phyloP scores from a whole-genome alignment of 2,329 filamentous ascomycete species.

The Hirsutella thompsonii region DNA sequence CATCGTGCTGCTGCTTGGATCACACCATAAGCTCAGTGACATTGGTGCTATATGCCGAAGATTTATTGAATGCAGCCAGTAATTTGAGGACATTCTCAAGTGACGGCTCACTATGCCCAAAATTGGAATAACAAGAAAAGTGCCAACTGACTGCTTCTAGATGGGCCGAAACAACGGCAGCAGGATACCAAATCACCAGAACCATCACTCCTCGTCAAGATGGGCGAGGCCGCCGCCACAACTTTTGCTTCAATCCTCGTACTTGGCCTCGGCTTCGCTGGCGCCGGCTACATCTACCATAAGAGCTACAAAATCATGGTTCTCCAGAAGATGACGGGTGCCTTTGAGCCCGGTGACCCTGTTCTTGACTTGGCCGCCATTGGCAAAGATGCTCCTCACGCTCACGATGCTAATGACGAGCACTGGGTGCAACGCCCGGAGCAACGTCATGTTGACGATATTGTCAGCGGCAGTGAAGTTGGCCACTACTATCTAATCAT shows the following conservation, averaged over 20 bases:
- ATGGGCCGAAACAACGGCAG: not conserved
- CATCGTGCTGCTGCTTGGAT: too few species aligned
- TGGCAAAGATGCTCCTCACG: constrained; percentile 39
- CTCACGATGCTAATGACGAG: constrained; percentile 24
- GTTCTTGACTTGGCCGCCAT: constrained; percentile 68
- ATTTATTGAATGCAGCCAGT: too few species aligned
- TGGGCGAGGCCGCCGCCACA: constrained; percentile 62
- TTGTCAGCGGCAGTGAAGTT: constrained; percentile 56
- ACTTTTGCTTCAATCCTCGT: constrained; percentile 65
- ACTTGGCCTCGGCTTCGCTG: constrained; percentile 49
- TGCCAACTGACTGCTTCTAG: too few species aligned
- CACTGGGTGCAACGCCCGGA: constrained; percentile 74
- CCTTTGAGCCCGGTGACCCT: constrained; percentile 85
- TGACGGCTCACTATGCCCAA: too few species aligned
- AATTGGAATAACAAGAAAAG: too few species aligned
- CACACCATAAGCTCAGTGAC: too few species aligned
- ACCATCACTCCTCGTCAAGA: constrained; percentile 38
- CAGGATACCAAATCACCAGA: constrained; percentile 8
- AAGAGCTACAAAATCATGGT: constrained; percentile 81
- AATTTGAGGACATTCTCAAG: too few species aligned
- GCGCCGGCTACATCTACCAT: constrained; percentile 68
- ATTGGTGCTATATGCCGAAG: too few species aligned
- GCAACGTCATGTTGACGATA: constrained; percentile 69
- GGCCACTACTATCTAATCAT: constrained; percentile 89
- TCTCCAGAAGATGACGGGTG: constrained; percentile 82